Evolutionary conservation across 1,284 basidiomycete species (phyloP).

Genomic region (Ceratobasidium sp.): DNA sequence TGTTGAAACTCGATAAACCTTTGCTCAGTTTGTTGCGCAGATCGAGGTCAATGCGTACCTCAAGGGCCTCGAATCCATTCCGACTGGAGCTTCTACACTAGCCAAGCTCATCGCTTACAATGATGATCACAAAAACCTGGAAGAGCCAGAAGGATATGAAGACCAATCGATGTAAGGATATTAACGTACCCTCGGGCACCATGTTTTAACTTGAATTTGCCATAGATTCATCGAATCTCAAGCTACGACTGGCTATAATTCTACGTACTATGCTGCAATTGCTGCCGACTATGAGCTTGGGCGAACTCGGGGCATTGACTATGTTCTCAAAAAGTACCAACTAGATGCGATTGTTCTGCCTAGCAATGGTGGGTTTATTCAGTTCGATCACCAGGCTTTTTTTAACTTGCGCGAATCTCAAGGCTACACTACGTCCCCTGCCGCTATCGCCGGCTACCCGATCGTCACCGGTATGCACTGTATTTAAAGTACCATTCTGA

Average conservation of each 20-base stretch:
- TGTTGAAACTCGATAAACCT: neutral
- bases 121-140: conserved; percentile 57
- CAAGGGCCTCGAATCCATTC: conserved; percentile 55
- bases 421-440: conserved; percentile 55
- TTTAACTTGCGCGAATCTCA: no score
- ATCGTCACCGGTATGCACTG: conserved; percentile 52
- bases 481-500: neutral
- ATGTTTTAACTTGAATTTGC: conserved; percentile 48
- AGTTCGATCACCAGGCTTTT: no score
- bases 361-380: conserved; percentile 52
- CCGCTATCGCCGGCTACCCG: conserved; percentile 56
- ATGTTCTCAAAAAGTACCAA: conserved; percentile 57
- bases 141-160: conserved; percentile 58
- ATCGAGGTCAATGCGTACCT: conserved; percentile 61
- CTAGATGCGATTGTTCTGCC: conserved; percentile 68
- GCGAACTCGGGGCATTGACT: conserved; percentile 62
- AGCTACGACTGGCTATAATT: conserved; percentile 51
- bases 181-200: conserved; percentile 56
- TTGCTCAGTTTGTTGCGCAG: conserved; percentile 54
- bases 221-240: conserved; percentile 53
- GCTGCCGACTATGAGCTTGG: conserved; percentile 52
- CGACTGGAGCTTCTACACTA: conserved; percentile 61
- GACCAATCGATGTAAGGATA: conserved; percentile 56
- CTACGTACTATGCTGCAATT: conserved; percentile 53
- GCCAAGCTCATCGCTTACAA: conserved; percentile 66